phyloP scores from a whole-genome alignment of 208 protist species.

The Trypanosoma scelopori region DNA sequence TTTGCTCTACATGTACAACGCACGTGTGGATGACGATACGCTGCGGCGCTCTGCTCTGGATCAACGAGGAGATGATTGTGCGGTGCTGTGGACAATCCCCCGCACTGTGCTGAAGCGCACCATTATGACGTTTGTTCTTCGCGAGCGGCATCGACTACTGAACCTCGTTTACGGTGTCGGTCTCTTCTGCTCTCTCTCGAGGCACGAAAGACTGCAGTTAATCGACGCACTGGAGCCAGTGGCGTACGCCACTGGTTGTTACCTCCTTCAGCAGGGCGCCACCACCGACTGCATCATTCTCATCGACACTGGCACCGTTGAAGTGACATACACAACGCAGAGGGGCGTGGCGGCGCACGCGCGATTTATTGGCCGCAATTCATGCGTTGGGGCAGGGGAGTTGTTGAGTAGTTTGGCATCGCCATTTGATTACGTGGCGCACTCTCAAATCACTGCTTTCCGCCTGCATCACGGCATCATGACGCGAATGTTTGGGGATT shows the following conservation, averaged over 20 bases:
- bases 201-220: not conserved
- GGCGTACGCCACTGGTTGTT: not conserved
- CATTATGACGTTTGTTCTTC: conserved; percentile 9
- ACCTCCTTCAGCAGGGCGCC: not conserved
- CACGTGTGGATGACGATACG: conserved; percentile 1
- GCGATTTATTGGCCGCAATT: conserved; percentile 8
- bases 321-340: not conserved
- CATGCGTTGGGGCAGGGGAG: conserved; percentile 12
- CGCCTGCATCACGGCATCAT: not conserved
- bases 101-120: conserved; percentile 9
- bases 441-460: conserved; percentile 1
- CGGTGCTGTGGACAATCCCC: conserved; percentile 11
- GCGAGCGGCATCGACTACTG: not conserved
- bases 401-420: not conserved
- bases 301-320: conserved; percentile 16
- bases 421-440: conserved; percentile 9
- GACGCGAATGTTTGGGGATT: not conserved
- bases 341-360: not conserved
- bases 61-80: not conserved
- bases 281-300: not conserved
- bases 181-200: not conserved
- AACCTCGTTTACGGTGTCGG: not conserved
- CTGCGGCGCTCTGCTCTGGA: not conserved
- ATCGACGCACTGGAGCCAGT: conserved; percentile 1
- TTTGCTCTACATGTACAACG: conserved; percentile 20